phyloP scores from a whole-genome alignment of 208 protist species.

The Leishmania arabica region DNA sequence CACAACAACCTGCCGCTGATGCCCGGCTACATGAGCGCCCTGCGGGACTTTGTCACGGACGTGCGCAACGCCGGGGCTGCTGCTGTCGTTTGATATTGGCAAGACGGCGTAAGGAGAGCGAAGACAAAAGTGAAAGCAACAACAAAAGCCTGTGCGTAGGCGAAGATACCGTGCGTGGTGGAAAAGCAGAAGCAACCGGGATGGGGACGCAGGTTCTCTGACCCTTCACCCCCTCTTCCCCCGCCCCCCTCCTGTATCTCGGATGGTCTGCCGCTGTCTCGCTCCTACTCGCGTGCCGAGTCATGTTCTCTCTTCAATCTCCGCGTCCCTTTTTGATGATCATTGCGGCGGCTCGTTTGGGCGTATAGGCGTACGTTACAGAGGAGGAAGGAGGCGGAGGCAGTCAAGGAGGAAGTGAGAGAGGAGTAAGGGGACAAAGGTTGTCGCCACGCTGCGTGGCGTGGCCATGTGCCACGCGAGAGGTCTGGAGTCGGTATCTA shows the following conservation, averaged over 20 bases:
- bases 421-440: not conserved
- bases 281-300: not conserved
- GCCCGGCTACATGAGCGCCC: constrained; percentile 57
- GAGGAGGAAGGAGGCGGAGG: not conserved
- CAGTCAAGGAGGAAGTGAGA: not conserved
- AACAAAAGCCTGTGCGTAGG: not conserved
- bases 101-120: not conserved
- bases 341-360: not conserved
- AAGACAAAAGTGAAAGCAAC: not conserved
- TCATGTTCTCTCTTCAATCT: not conserved
- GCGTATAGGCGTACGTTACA: not conserved
- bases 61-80: constrained; percentile 14
- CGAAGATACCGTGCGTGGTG: not conserved
- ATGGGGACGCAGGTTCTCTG: not conserved
- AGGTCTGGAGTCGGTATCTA: not conserved
- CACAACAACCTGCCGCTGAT: constrained; percentile 73
- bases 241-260: not conserved
- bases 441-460: not conserved
- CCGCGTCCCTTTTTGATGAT: not conserved
- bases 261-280: not conserved
- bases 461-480: not conserved
- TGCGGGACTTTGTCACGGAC: constrained; percentile 66
- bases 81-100: constrained; percentile 1
- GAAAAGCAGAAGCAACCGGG: not conserved
- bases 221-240: not conserved